Evolutionary conservation across 495 filamentous ascomycete genomes (phyloP), one percentile per base, ranked within the genome.

Genomic region (Elasticomyces elasticus): DNA sequence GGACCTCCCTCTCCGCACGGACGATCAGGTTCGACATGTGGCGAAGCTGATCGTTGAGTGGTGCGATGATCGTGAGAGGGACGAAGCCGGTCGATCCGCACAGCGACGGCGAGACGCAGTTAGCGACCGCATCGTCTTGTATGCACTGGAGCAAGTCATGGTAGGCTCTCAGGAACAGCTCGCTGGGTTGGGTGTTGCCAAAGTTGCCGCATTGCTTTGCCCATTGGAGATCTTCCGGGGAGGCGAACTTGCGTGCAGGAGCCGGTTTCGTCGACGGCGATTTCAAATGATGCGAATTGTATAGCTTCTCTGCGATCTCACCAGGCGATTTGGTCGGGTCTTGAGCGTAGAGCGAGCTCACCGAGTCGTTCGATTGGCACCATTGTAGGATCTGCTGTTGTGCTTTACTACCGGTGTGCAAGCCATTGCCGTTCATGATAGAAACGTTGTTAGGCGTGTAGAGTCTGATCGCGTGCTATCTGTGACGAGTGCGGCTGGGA

Each of bases 11-110:
- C 63, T 87, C 72, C 1, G 85, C 85, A 0, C 84, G 75, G 15
- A 74, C 83, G 48, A 90, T 88, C 19, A 84, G 74, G 62, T 89
- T 89, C 13, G 82, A 79, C 70, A 85, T 81, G 68, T 89, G 84
- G 5, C 83, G 75, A 49, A 75, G 76, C 42, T 88, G 80, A 61
- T 90, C 86, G 3, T 80, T 79, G 11, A 89, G 70, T 54, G 78
- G 75, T 0, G 82, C 82, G 20, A 88, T 77, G 40, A 88, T 76
- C 4, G 83, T 84, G 61, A 89, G 63, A 0, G 85, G 84, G 11
- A 86, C 67, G 0, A 75, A 74, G 1, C 85, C 86, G 49, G 71
- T 72, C 54, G 76, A 82, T 0, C 85, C 86, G 72, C 87, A 81
- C n/a, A 89, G 61, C 13, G 75, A 71, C 1, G 85, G 86, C 37